Percentiles rank a stretch among this genome's conserved stretches.
These are phyloP conservation scores for Starmerella bacillaris DNA, from an alignment of 805 yeast species.

Conservation along the genomic window DNA sequence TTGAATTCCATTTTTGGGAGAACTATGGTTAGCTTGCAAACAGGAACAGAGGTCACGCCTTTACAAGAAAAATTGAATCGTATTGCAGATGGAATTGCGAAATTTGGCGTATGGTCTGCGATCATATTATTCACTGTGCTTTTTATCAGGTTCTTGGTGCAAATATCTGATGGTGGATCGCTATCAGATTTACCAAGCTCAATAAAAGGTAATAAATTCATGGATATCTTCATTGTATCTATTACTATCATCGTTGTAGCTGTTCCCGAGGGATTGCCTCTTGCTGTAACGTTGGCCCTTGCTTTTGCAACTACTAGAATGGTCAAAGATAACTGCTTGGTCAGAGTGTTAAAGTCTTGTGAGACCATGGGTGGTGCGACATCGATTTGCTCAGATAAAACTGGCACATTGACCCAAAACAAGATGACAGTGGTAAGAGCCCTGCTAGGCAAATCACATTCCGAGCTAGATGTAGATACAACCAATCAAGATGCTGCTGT, in stretches of 20 bases:
- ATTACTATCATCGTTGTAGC: conserved; percentile 92
- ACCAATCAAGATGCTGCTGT: neutral
- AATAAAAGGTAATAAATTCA: conserved; percentile 64
- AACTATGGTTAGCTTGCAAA: conserved; percentile 63
- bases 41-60: conserved; percentile 74
- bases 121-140: conserved; percentile 60
- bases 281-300: conserved; percentile 89
- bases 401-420: conserved; percentile 92
- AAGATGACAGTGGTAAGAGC: conserved; percentile 75
- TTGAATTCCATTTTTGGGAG: conserved; percentile 76
- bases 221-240: conserved; percentile 76
- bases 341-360: conserved; percentile 82
- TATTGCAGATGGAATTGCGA: conserved; percentile 87
- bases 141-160: conserved; percentile 53
- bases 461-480: conserved; percentile 9
- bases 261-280: conserved; percentile 96
- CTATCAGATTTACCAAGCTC: conserved; percentile 35
- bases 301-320: conserved; percentile 97
- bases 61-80: conserved; percentile 62
- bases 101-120: conserved; percentile 79
- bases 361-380: conserved; percentile 99
- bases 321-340: conserved; percentile 91
- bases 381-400: conserved; percentile 89
- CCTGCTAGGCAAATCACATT: conserved; percentile 34
- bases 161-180: conserved; percentile 27